phyloP scores from a whole-genome alignment of 2,329 filamentous ascomycete species.

The Talaromyces verruculosus region DNA sequence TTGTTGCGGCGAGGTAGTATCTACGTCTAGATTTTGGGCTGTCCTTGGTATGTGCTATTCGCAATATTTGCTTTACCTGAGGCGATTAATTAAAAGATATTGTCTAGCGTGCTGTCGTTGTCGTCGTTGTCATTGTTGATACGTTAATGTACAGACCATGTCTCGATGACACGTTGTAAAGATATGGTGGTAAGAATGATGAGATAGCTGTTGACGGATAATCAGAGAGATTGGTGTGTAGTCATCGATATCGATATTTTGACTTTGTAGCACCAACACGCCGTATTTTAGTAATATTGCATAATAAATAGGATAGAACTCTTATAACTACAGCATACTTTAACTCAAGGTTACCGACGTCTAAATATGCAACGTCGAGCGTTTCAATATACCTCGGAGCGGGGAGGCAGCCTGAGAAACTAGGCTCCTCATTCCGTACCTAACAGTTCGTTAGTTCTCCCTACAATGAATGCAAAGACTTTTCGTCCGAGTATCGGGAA shows the following conservation, averaged over 20 bases:
- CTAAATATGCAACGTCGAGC: neutral
- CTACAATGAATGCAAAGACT: neutral
- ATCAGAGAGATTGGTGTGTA: no score
- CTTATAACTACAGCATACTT: neutral
- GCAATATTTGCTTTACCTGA: neutral
- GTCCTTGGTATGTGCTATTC: constrained; percentile 1
- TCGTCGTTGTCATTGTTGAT: no score
- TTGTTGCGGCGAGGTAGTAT: neutral
- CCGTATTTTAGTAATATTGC: neutral
- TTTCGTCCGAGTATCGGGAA: neutral
- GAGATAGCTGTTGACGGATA: neutral
- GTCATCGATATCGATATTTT: no score
- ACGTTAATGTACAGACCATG: neutral
- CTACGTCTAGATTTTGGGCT: neutral
- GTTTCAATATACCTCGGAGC: neutral
- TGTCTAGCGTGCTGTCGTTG: neutral
- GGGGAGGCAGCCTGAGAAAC: neutral
- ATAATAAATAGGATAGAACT: neutral
- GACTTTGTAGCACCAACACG: no score
- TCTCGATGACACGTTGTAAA: neutral
- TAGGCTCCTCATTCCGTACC: neutral
- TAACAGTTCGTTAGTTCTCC: neutral
- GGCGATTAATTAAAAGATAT: neutral
- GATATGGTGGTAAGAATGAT: constrained; percentile 1
- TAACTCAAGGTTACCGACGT: neutral